Evolutionary conservation across 1,139 yeast species (phyloP), one percentile per base, ranked within the genome.

Genomic region (Geotrichum armillariae): DNA sequence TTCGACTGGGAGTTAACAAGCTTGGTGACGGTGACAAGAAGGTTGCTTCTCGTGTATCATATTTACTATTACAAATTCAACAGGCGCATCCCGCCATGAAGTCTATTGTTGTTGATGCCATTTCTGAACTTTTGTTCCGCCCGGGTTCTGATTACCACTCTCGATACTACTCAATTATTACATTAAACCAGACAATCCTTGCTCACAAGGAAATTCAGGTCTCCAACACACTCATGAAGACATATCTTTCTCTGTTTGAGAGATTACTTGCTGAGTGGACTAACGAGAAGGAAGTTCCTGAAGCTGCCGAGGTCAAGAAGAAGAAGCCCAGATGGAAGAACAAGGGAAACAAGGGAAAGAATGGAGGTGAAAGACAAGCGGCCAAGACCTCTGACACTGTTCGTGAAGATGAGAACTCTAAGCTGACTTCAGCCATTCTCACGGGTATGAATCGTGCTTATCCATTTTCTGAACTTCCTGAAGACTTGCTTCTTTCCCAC

Each of bases 61-160:
- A 82, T 66, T 82, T 85, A 59, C 73, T 93, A 44, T 75, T 91
- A 56, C 85, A 86, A 60, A 72, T 91, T 46, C 88, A 91, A 66
- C 95, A 89, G 66, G 86, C 83, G 2, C 99, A 93, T 67, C 99
- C 99, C 18, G 95, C 95, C 46, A 93, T 93, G 99, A 91, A 90
- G 66, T 73, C 79, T 47, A 79, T 93, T 54, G 74, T 94, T 39
- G 79, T 85, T 41, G 89, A 88, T 58, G 75, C 94, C 1, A 85
- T 93, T 33, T 79, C 87, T 45, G 98, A 93, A 65, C 77, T 85
- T 42, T 74, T 90, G 38, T 84, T 89, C 70, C 82, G 90, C 62
- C 78, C 83, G 45, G 81, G 81, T 47, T 80, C 81, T 46, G 97
- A 89, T 55, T 86, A 89, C 66, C 95, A 89, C 64, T 83, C 96